Base-by-base conservation (phyloP, 2,329 filamentous ascomycete species). In the Fusarium aywerte region DNA sequence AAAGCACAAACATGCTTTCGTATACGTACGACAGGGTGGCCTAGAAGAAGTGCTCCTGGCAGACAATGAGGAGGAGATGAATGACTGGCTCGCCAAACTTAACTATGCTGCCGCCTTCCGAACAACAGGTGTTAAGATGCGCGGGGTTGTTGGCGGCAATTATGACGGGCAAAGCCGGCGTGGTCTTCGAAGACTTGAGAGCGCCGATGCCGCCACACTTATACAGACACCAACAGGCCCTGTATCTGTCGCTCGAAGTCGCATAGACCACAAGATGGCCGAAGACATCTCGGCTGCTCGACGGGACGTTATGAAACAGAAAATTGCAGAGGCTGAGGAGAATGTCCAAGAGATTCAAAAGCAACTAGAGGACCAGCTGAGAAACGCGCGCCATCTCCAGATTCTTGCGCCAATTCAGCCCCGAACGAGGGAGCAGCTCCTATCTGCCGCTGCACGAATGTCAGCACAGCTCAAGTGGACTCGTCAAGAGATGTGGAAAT, bases 41-140 rank as follows among this genome's bases (percentile, higher is more conserved):
- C 83, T 94, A 36, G 95, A 99, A 74, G 96, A 99, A 76, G 90
- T 95, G 1, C 90, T 99, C 35, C 82, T 98, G 18, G 95, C 96
- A 7, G 94, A 97, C 72, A 93, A 89, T 52, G 96, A 99, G 73
- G 83, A 88, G 2, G 96, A 99, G 73, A 89, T 97, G 85, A 97
- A 97, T 73, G 96, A 99, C 75, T 99, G 96, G 96, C 83, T 99
- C 27, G 92, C 92, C 9, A 96, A 97, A 74, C 86, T 99, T 62
- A 99, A 99, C 76, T 98, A 98, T 76, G 95, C 95, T 32, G 94
- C 96, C 10, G 92, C 96, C 1, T 98, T 98, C 77, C 88, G 93
- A 70, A 97, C 93, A 1, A 92, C 94, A 7, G 94, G 95, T 13
- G 93, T 98, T 7, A 88, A 93, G 40, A 96, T 97, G 84, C 88